Evolutionary conservation across 148 eudicot genomes (phyloP), one percentile per base, ranked within the genome.

Genomic region (Pouteria glomerata): DNA sequence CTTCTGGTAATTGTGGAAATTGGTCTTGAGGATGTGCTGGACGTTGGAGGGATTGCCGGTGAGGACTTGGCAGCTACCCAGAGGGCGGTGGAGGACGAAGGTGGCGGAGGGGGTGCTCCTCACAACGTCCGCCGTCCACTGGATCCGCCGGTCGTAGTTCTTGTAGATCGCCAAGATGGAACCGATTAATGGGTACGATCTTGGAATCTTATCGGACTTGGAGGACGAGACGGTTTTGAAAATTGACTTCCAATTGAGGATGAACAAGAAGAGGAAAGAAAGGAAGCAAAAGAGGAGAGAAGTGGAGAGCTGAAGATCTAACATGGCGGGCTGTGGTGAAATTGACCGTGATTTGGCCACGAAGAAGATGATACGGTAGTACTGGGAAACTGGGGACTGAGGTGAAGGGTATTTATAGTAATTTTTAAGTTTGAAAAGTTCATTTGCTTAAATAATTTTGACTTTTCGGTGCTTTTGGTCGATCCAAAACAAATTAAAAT

Each of bases 161-260:
- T 30, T 39, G 64, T 55, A 63, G 53, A 81, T 51, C 4, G 63
- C 26, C 56, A 81, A 58, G 10, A 50, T 44, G 2, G 78, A 67
- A 13, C 86, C 86, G n/a, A 82, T 8, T 0, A 82, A 7, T 8
- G 86, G 86, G 71, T 79, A 82, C 60, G 82, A 76, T 27, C 41
- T 73, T 12, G 86, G 80, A 8, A 72, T 33, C 1, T 74, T 74
- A 14, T 0, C 33, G 29, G 67, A 27, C 15, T 42, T 48, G 33
- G 69, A 44, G 5, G 41, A 64, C 2, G 26, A 55, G 10, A 55
- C 1, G 42, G 3, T 37, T 63, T 27, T 47, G 66, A 71, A 71
- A 19, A 71, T 35, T 35, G 27, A 39, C 58, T 56, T 21, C 24
- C 27, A 31, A 18, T 72, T 72, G 45, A 62, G 16, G 8, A 74